Percentiles rank a stretch among this genome's conserved stretches.
Evolutionary conservation across 345 rosid species (phyloP).

Genomic region (Linum trigynum): DNA sequence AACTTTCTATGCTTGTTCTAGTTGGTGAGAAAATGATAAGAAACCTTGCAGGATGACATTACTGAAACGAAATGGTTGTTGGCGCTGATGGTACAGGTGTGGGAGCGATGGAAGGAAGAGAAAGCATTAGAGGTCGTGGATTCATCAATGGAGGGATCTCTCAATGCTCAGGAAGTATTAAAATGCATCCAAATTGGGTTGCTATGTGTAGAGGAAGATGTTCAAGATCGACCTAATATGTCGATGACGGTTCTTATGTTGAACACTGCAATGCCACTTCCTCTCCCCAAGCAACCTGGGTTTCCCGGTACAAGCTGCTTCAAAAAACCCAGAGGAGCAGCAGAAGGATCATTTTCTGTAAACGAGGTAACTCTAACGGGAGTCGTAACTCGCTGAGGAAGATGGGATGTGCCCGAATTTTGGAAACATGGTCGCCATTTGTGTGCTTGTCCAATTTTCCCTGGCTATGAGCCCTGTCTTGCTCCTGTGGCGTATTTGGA

Average conservation of each 20-base stretch:
- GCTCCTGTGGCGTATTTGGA: neutral
- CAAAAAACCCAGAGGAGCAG: too few species aligned
- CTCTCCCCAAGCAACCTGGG: slow-evolving; percentile 10
- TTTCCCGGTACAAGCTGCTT: neutral
- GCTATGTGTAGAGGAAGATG: slow-evolving; percentile 8
- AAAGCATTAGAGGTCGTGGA: slow-evolving; percentile 11
- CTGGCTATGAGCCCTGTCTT: too few species aligned
- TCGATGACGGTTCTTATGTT: slow-evolving; percentile 6
- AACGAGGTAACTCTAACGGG: neutral
- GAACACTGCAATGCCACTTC: slow-evolving; percentile 1
- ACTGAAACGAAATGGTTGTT: neutral
- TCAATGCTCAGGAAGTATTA: neutral
- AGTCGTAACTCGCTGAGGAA: neutral
- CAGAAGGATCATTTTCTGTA: neutral
- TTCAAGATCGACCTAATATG: slow-evolving; percentile 8
- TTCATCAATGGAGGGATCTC: neutral
- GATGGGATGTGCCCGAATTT: too few species aligned
- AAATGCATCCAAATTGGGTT: slow-evolving; percentile 15
- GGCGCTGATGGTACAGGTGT: neutral
- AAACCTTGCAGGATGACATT: too few species aligned
- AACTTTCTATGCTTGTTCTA: too few species aligned
- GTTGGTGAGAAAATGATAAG: too few species aligned
- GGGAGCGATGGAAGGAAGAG: slow-evolving; percentile 10
- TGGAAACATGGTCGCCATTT: too few species aligned
- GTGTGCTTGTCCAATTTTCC: too few species aligned